These are phyloP conservation scores for Herpotrichia juniperi DNA, from an alignment of 2,329 filamentous ascomycete genomes.

Conservation along the genomic window DNA sequence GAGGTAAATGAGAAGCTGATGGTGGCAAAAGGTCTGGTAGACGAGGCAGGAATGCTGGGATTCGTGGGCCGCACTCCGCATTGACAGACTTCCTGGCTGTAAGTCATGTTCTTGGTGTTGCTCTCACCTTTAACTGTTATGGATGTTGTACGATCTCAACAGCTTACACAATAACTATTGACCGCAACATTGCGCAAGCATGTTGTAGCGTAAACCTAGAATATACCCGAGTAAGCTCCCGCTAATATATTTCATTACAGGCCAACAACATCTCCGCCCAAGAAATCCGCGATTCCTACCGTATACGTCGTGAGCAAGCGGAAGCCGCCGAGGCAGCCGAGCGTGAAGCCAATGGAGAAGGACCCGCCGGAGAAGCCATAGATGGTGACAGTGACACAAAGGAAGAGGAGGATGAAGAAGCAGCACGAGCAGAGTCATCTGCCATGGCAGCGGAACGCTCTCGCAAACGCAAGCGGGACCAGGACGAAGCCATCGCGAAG, in stretches of 20 bases:
- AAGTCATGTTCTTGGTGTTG: conserved; percentile 33
- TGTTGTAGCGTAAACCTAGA: neutral
- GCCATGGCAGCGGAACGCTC: conserved; percentile 51
- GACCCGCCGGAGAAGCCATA: conserved; percentile 36
- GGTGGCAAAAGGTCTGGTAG: conserved; percentile 30
- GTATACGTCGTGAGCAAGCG: conserved; percentile 58
- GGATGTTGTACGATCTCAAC: neutral
- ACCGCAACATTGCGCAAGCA: neutral
- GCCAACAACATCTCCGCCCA: conserved; percentile 75
- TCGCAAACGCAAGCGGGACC: conserved; percentile 64
- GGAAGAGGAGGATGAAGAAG: conserved; percentile 34
- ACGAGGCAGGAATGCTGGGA: conserved; percentile 50
- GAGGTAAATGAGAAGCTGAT: conserved; percentile 20
- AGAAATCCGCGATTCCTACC: conserved; percentile 66
- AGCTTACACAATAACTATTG: neutral
- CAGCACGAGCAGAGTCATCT: conserved; percentile 41
- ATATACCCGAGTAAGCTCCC: neutral
- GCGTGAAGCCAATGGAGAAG: conserved; percentile 40
- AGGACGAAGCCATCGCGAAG: conserved; percentile 55
- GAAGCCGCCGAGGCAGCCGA: conserved; percentile 42
- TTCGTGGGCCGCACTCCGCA: conserved; percentile 68
- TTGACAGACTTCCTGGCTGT: conserved; percentile 72
- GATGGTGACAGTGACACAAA: conserved; percentile 44
- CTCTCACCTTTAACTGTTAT: neutral
- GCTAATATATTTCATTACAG: conserved; percentile 43